Conservation (phyloP, 225 moss, liverwort and hornwort genomes). For the Straminergon stramineum region DNA sequence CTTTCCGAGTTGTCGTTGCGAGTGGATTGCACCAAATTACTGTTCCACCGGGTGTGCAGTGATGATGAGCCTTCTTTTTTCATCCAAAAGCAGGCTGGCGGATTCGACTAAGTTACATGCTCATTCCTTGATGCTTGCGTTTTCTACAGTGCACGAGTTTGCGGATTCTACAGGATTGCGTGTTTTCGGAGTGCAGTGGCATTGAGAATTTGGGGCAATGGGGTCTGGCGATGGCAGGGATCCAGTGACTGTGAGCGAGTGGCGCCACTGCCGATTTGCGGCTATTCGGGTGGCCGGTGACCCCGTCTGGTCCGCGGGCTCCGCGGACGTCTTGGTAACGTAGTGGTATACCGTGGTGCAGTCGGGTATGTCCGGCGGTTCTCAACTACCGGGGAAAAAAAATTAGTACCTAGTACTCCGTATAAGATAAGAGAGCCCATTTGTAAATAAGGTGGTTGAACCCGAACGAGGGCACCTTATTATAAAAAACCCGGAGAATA, state of each 20-base stretch:
- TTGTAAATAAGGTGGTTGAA: neutral
- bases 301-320: neutral
- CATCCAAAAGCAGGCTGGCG: neutral
- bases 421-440: neutral
- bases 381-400: neutral
- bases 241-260: neutral
- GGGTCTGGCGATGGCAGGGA: neutral
- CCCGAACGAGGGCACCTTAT: neutral
- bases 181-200: neutral
- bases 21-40: neutral
- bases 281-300: neutral
- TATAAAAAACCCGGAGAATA: rapidly evolving
- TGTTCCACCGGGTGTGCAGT: neutral
- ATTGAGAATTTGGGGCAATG: neutral
- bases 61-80: neutral
- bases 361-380: neutral
- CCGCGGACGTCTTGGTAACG: no score
- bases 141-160: neutral
- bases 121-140: neutral
- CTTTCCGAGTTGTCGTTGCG: neutral
- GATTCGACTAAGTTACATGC: neutral
- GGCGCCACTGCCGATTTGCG: neutral
- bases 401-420: no score
- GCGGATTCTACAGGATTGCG: neutral
- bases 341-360: no score